Evolutionary conservation across 495 filamentous ascomycete genomes (phyloP).

Genomic region (Penicillium daleae): DNA sequence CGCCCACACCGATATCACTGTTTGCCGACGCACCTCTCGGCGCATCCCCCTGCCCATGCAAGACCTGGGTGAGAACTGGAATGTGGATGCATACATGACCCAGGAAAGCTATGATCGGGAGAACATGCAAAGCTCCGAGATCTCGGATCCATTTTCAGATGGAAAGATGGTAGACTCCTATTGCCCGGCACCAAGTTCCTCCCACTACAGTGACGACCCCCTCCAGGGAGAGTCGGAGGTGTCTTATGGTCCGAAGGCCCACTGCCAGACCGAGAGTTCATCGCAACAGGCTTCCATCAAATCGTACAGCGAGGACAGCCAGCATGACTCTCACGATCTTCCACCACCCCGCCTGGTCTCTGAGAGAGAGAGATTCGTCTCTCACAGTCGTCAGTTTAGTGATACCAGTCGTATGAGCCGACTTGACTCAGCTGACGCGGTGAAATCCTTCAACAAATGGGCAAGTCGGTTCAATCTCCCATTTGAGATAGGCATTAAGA

Average conservation of each 20-base stretch:
- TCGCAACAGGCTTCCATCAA: constrained; percentile 3
- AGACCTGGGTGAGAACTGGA: constrained; percentile 15
- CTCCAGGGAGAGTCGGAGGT: constrained; percentile 13
- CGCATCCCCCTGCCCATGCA: constrained; percentile 27
- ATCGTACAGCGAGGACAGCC: constrained; percentile 4
- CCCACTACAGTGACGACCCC: constrained; percentile 13
- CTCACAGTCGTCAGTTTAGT: constrained; percentile 18
- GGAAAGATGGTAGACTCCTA: constrained; percentile 14
- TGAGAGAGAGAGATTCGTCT: neutral
- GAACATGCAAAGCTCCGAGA: constrained; percentile 8
- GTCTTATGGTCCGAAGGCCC: constrained; percentile 8
- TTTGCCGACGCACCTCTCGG: constrained; percentile 36
- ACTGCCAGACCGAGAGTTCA: constrained; percentile 1
- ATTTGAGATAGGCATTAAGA: constrained; percentile 14
- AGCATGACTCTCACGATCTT: neutral
- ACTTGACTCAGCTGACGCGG: constrained; percentile 29
- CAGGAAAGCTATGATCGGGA: constrained; percentile 10
- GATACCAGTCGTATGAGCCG: constrained; percentile 20
- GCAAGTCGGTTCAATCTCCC: constrained; percentile 27
- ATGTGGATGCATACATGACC: constrained; percentile 19
- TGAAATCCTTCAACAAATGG: constrained; percentile 33
- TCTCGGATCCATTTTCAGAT: constrained; percentile 35
- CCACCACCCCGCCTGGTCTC: neutral
- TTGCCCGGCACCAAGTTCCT: neutral
- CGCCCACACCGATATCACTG: constrained; percentile 32